Percentiles rank a stretch among this genome's conserved stretches.
These are phyloP conservation scores for Penicillium goetzii DNA, from an alignment of 495 filamentous ascomycete genomes.

Conservation along the genomic window DNA sequence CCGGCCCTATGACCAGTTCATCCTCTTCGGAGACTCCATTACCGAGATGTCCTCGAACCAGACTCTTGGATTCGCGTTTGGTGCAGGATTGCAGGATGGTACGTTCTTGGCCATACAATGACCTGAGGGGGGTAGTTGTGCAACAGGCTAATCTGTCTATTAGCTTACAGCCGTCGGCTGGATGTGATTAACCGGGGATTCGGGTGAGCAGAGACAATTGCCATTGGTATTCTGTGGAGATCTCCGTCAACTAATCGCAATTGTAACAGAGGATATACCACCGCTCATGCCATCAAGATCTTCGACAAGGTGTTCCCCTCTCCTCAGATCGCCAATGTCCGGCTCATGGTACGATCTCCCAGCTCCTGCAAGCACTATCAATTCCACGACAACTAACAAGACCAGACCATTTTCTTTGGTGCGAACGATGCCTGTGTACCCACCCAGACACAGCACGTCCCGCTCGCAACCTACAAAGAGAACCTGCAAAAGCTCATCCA, in stretches of 20 bases:
- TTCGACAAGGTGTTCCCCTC: slow-evolving; percentile 61
- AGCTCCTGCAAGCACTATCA: neutral
- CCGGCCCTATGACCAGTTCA: slow-evolving; percentile 66
- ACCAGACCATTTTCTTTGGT: slow-evolving; percentile 77
- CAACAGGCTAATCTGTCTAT: neutral
- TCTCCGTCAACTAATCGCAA: neutral
- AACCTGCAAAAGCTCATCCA: slow-evolving; percentile 72
- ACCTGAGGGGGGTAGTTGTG: neutral
- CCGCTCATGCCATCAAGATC: slow-evolving; percentile 62
- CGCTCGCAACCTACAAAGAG: slow-evolving; percentile 67
- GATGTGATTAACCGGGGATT: slow-evolving; percentile 73
- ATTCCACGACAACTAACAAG: slow-evolving; percentile 11
- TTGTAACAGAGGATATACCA: slow-evolving; percentile 64
- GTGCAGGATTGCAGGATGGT: slow-evolving; percentile 73
- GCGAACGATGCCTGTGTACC: slow-evolving; percentile 82
- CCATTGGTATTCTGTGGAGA: neutral
- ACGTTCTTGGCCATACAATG: slow-evolving; percentile 18
- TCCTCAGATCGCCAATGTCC: slow-evolving; percentile 59
- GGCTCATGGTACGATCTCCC: slow-evolving; percentile 63
- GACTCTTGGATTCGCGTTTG: slow-evolving; percentile 68
- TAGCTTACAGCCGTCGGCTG: slow-evolving; percentile 65
- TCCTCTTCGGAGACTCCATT: slow-evolving; percentile 84
- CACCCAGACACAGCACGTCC: slow-evolving; percentile 69
- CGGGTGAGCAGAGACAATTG: slow-evolving; percentile 42
- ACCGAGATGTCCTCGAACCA: slow-evolving; percentile 64